Base-by-base conservation (phyloP, 23 red algal species). In the Pyropia haitanensis region DNA sequence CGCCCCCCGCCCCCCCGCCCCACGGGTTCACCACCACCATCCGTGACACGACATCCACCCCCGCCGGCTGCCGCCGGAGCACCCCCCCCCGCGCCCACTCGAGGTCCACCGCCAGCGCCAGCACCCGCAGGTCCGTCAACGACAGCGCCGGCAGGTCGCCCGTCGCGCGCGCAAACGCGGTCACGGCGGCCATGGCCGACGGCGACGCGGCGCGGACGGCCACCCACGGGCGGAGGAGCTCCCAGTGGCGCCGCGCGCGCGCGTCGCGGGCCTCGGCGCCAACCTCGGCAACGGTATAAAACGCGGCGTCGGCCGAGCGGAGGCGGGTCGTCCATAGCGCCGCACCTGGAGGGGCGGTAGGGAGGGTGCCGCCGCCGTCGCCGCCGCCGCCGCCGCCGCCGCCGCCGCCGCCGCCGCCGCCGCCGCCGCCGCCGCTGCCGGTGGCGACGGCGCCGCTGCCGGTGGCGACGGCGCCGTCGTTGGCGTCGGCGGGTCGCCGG, bases 141-240 rank as follows among this genome's bases (percentile, higher is more conserved):
- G 79, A 85, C 19, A 95, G 56, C 32, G 65, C 72, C 18, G 65
- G 10, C 50, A 71, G 85, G 72, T 95, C 89, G n/a, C 89, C 89
- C 12, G 79, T 81, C 14, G 32, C 39, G 61, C 78, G 75, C 20
- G 89, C 73, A 67, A 74, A 79, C 21, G 49, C 18, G 23, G 66
- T 44, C 50, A 83, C 80, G 17, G 50, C 80, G 14, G 68, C 72
- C 18, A 95, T 15, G 13, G 66, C 73, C 13, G 65, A 63, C 18
- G 59, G 62, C 26, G 76, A 69, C 65, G 89, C 73, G 34, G 52
- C 80, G 17, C 70, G 68, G 21, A 75, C 58, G 0, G 14, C 14
- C 31, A 91, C 32, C 30, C 61, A 62, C 27, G 66, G 72, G 32
- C 68, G 39, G 9, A 93, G 29, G 19, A 75, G 18, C 15, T 71